Conservation (phyloP, 805 yeast genomes). For the Blastobotrys muscicola region DNA sequence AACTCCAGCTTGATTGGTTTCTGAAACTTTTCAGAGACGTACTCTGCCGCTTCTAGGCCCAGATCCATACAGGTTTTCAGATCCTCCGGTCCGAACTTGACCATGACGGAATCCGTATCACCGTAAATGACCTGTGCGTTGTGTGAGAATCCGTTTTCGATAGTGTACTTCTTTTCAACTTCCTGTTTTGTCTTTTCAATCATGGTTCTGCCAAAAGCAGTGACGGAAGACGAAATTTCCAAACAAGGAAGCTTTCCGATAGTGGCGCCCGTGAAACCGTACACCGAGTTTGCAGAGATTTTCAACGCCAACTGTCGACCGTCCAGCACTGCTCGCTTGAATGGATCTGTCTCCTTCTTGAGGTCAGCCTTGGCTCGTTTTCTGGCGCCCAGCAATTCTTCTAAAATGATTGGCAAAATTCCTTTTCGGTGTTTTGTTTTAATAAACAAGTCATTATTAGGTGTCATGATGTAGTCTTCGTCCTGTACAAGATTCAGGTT, state of each 20-base stretch:
- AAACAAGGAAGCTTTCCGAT: slow-evolving; percentile 94
- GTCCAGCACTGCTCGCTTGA: slow-evolving; percentile 83
- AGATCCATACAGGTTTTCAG: slow-evolving; percentile 76
- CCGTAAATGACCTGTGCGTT: slow-evolving; percentile 93
- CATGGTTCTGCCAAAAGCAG: slow-evolving; percentile 95
- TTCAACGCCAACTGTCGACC: slow-evolving; percentile 96
- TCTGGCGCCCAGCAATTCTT: slow-evolving; percentile 84
- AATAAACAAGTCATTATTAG: slow-evolving; percentile 87
- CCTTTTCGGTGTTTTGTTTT: slow-evolving; percentile 65
- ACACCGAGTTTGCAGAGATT: slow-evolving; percentile 95
- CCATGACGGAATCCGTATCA: slow-evolving; percentile 99
- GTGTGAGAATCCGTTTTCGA: slow-evolving; percentile 71
- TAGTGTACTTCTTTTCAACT: slow-evolving; percentile 71
- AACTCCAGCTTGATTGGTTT: slow-evolving; percentile 91
- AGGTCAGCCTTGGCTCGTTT: slow-evolving; percentile 86
- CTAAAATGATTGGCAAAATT: slow-evolving; percentile 80
- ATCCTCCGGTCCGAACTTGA: slow-evolving; percentile 81
- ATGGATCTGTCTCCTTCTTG: slow-evolving; percentile 89
- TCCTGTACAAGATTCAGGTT: slow-evolving; percentile 53
- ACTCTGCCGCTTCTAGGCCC: slow-evolving; percentile 91
- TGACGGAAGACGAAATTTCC: slow-evolving; percentile 90
- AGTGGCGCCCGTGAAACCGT: slow-evolving; percentile 98
- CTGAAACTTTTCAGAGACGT: slow-evolving; percentile 66
- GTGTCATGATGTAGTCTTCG: slow-evolving; percentile 76
- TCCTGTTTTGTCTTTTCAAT: slow-evolving; percentile 82